A percentile compares a stretch with the other conserved stretches of the same genome.
Evolutionary conservation across 441 rosid species (phyloP).

Genomic region (Pelargonium fulgidum): DNA sequence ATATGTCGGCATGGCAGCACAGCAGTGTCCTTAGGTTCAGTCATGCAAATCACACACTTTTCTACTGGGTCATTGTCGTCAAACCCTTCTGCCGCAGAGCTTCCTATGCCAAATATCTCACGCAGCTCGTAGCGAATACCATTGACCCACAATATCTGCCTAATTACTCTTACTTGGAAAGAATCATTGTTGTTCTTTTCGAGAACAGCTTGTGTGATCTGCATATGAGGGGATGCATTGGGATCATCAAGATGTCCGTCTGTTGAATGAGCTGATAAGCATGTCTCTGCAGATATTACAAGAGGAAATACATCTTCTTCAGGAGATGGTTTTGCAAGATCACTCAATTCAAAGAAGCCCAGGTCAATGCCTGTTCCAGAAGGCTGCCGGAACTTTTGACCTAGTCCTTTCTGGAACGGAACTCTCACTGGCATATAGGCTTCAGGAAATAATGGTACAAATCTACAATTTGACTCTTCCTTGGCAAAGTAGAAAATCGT

Average conservation of each 20-base stretch:
- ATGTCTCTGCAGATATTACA: slow-evolving; percentile 76
- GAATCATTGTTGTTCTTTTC: slow-evolving; percentile 38
- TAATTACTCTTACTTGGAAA: slow-evolving; percentile 58
- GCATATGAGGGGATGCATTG: slow-evolving; percentile 47
- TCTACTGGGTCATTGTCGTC: slow-evolving; percentile 63
- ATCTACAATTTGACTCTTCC: slow-evolving; percentile 65
- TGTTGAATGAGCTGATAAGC: slow-evolving; percentile 10
- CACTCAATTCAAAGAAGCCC: slow-evolving; percentile 77
- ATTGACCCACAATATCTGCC: slow-evolving; percentile 78
- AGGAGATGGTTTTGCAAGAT: slow-evolving; percentile 67
- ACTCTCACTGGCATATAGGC: slow-evolving; percentile 50
- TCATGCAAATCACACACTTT: slow-evolving; percentile 90
- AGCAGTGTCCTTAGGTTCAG: slow-evolving; percentile 81
- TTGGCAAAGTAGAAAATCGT: slow-evolving; percentile 78
- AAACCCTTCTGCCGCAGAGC: slow-evolving; percentile 46
- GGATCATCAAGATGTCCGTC: slow-evolving; percentile 5
- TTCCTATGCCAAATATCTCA: slow-evolving; percentile 73
- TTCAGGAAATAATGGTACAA: slow-evolving; percentile 67
- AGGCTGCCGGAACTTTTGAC: slow-evolving; percentile 71
- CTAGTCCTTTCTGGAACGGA: slow-evolving; percentile 65
- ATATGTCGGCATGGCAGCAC: slow-evolving; percentile 84
- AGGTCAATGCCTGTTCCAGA: slow-evolving; percentile 80
- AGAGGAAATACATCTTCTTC: slow-evolving; percentile 83
- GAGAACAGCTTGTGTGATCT: slow-evolving; percentile 73
- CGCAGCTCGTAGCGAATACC: slow-evolving; percentile 75